phyloP scores from a whole-genome alignment of 768 basidiomycete species.

The Galerina marginata region DNA sequence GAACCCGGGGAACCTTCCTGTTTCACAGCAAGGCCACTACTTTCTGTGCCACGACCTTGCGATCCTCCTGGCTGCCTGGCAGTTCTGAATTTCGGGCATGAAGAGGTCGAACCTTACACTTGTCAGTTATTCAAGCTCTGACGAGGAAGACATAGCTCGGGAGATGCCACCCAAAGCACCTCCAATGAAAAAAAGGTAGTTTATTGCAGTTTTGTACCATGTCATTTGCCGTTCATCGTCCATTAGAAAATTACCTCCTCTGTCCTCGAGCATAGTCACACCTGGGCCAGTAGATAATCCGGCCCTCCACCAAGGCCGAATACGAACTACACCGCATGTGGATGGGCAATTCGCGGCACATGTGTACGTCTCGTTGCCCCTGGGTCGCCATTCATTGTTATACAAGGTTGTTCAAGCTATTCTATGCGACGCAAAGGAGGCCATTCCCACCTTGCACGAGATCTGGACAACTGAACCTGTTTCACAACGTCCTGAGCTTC shows the following conservation, averaged over 20 bases:
- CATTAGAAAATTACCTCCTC: slow-evolving; percentile 11
- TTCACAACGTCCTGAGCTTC: slow-evolving; percentile 54
- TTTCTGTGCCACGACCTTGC: too few species aligned
- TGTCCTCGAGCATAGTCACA: slow-evolving; percentile 41
- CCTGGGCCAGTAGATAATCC: slow-evolving; percentile 73
- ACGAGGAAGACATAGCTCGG: neutral
- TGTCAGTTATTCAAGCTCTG: neutral
- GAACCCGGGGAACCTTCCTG: too few species aligned
- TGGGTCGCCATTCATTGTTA: slow-evolving; percentile 11
- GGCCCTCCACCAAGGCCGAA: slow-evolving; percentile 82
- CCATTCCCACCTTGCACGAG: slow-evolving; percentile 48
- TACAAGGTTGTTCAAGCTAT: slow-evolving; percentile 7
- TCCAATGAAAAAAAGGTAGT: neutral
- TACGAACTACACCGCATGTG: slow-evolving; percentile 75
- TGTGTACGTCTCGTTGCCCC: slow-evolving; percentile 71
- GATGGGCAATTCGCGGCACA: slow-evolving; percentile 88
- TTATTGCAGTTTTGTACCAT: neutral
- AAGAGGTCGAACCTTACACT: neutral
- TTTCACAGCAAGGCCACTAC: too few species aligned
- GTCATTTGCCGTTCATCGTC: neutral
- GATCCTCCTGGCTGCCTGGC: too few species aligned
- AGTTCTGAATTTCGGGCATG: neutral
- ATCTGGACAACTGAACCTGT: slow-evolving; percentile 29
- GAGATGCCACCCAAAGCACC: neutral
- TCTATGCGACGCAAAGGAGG: neutral